phyloP scores from a whole-genome alignment of 2,329 filamentous ascomycete genomes.

The Dactylellina sp. region DNA sequence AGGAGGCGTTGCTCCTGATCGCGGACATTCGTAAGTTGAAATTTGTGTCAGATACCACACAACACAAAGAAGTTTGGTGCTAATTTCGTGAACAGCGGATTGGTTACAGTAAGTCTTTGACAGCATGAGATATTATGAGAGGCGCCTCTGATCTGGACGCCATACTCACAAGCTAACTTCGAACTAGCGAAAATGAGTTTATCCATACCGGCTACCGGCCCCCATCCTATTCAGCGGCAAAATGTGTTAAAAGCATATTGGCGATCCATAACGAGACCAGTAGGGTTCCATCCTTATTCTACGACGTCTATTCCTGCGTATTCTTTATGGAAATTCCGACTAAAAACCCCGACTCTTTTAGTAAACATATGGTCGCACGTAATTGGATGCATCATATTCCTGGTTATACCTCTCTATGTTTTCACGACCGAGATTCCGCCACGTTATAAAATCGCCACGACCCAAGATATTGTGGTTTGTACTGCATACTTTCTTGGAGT shows the following conservation, averaged over 20 bases:
- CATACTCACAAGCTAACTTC: too few relatives aligned
- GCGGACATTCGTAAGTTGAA: constrained; percentile 26
- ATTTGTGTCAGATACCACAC: constrained; percentile 21
- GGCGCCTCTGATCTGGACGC: not conserved
- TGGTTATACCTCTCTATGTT: constrained; percentile 63
- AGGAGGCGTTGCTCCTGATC: constrained; percentile 13
- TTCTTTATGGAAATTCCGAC: not conserved
- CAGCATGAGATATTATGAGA: not conserved
- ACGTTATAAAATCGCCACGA: constrained; percentile 63
- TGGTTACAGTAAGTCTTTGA: constrained; percentile 27
- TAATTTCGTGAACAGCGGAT: constrained; percentile 5
- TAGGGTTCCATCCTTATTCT: constrained; percentile 37
- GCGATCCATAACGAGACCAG: constrained; percentile 64
- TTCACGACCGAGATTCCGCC: constrained; percentile 63
- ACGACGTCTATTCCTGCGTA: too few relatives aligned
- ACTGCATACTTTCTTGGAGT: constrained; percentile 66
- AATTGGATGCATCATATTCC: constrained; percentile 65
- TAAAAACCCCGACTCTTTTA: constrained; percentile 53
- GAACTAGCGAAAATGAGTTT: constrained; percentile 63
- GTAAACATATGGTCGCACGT: constrained; percentile 68
- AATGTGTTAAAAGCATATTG: constrained; percentile 47
- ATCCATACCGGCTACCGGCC: constrained; percentile 61
- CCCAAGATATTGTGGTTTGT: constrained; percentile 65
- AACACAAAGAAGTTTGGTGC: constrained; percentile 2
- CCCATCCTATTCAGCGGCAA: constrained; percentile 59